Percentiles rank a stretch among this genome's conserved stretches.
Evolutionary conservation across 2,329 filamentous ascomycete genomes (phyloP).

Genomic region (Paramyrothecium sp.): DNA sequence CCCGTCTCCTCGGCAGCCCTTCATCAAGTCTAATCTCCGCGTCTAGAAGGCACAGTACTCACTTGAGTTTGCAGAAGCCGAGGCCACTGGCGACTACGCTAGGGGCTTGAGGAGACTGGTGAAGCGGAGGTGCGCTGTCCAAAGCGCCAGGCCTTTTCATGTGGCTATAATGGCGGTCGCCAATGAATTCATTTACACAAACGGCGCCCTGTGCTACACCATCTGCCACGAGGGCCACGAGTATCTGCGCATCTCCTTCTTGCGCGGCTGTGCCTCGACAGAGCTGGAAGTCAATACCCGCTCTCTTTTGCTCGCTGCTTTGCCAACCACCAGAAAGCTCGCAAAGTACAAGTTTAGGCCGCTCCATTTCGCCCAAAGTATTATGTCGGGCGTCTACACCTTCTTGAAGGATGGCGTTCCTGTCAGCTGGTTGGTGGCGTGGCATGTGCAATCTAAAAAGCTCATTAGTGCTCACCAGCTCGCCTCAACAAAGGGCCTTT

Average conservation of each 20-base stretch:
- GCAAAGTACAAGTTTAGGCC: constrained; percentile 48
- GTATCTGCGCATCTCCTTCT: constrained; percentile 56
- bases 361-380: constrained; percentile 54
- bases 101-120: constrained; percentile 52
- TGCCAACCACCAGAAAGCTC: constrained; percentile 31
- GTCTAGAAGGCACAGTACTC: constrained; percentile 17
- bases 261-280: constrained; percentile 44
- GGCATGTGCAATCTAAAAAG: constrained; percentile 35
- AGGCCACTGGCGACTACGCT: constrained; percentile 14
- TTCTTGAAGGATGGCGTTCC: constrained; percentile 30
- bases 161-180: constrained; percentile 59
- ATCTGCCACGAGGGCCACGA: constrained; percentile 34
- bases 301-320: constrained; percentile 31
- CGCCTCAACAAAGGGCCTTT: constrained; percentile 53
- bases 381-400: constrained; percentile 57
- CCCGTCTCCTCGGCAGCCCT: neutral
- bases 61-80: constrained; percentile 17
- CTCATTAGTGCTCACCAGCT: constrained; percentile 41
- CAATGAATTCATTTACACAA: constrained; percentile 59
- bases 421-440: constrained; percentile 51
- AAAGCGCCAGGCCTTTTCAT: constrained; percentile 60
- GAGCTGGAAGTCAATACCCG: constrained; percentile 59
- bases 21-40: neutral
- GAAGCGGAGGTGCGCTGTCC: constrained; percentile 59
- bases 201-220: constrained; percentile 65